A percentile compares a stretch with the other conserved stretches of the same genome.
Evolutionary conservation across 768 basidiomycete species (phyloP).

Genomic region (Tephrocybe sp.): DNA sequence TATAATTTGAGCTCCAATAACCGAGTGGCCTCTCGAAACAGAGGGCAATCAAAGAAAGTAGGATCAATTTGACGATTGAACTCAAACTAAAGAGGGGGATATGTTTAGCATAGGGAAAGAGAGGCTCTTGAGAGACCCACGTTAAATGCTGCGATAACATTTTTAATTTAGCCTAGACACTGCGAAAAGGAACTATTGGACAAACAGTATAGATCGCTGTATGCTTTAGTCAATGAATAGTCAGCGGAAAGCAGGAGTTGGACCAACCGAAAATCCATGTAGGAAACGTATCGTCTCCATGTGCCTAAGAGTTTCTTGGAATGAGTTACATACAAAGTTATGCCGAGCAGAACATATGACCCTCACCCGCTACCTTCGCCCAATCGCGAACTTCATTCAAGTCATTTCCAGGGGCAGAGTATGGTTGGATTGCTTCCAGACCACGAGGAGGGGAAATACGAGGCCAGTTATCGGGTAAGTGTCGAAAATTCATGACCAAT

Average conservation of each 20-base stretch:
- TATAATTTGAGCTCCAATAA: slow-evolving; percentile 57
- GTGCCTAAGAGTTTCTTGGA: slow-evolving; percentile 35
- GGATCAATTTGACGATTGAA: slow-evolving; percentile 37
- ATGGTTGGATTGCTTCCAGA: slow-evolving; percentile 50
- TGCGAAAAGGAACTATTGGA: slow-evolving; percentile 3
- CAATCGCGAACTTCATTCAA: slow-evolving; percentile 47
- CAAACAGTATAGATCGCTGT: slow-evolving; percentile 46
- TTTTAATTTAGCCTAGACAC: neutral
- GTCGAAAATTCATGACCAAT: slow-evolving; percentile 49
- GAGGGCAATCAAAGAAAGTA: slow-evolving; percentile 51
- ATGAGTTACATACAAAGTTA: neutral
- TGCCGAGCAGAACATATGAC: neutral
- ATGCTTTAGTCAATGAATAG: neutral
- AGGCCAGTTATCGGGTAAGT: slow-evolving; percentile 36
- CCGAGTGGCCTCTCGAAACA: slow-evolving; percentile 65
- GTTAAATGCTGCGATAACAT: slow-evolving; percentile 43
- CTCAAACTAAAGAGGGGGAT: slow-evolving; percentile 23
- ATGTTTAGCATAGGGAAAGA: neutral
- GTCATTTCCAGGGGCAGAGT: slow-evolving; percentile 46
- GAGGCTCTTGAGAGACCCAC: slow-evolving; percentile 33
- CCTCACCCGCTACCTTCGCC: slow-evolving; percentile 66
- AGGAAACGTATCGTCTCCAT: slow-evolving; percentile 76
- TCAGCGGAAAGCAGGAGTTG: neutral
- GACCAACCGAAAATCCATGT: slow-evolving; percentile 73
- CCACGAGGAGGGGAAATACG: slow-evolving; percentile 47